phyloP scores from a whole-genome alignment of 139 green algal species.

The Haematococcus sp. region DNA sequence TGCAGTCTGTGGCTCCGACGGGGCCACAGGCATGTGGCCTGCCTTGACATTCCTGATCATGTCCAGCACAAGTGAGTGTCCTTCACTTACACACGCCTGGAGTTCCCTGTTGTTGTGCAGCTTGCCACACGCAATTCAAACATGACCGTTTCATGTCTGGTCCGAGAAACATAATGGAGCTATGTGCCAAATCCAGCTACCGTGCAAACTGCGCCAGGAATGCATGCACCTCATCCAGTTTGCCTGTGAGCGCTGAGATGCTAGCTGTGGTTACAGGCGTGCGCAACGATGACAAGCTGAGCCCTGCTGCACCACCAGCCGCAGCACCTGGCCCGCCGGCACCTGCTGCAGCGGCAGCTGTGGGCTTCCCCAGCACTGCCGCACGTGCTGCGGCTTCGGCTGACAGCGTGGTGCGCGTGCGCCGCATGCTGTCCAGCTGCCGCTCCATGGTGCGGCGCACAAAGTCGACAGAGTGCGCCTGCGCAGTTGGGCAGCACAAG shows the following conservation, averaged over 20 bases:
- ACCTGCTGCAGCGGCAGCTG: neutral
- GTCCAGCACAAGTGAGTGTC: too few species aligned
- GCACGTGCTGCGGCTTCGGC: slow-evolving; percentile 14
- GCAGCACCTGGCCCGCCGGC: neutral
- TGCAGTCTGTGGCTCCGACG: too few species aligned
- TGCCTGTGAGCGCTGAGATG: slow-evolving; percentile 31
- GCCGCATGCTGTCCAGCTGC: slow-evolving; percentile 81
- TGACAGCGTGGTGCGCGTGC: slow-evolving; percentile 51
- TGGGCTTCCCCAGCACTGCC: slow-evolving; percentile 12
- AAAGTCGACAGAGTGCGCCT: slow-evolving; percentile 88
- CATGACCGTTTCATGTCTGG: too few species aligned
- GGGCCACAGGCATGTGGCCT: too few species aligned
- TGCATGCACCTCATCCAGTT: slow-evolving; percentile 20
- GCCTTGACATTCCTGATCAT: too few species aligned
- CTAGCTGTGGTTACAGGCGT: slow-evolving; percentile 15
- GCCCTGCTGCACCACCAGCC: slow-evolving; percentile 25
- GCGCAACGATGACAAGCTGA: slow-evolving; percentile 19
- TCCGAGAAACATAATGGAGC: too few species aligned
- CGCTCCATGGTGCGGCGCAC: slow-evolving; percentile 83
- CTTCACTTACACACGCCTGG: too few species aligned
- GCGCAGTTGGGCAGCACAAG: too few species aligned
- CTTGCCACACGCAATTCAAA: too few species aligned
- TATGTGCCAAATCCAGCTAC: neutral
- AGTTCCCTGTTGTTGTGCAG: too few species aligned
- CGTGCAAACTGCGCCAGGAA: slow-evolving; percentile 24